phyloP scores from a whole-genome alignment of 169 alveolate genomes.

The Cryptosporidium parvum region DNA sequence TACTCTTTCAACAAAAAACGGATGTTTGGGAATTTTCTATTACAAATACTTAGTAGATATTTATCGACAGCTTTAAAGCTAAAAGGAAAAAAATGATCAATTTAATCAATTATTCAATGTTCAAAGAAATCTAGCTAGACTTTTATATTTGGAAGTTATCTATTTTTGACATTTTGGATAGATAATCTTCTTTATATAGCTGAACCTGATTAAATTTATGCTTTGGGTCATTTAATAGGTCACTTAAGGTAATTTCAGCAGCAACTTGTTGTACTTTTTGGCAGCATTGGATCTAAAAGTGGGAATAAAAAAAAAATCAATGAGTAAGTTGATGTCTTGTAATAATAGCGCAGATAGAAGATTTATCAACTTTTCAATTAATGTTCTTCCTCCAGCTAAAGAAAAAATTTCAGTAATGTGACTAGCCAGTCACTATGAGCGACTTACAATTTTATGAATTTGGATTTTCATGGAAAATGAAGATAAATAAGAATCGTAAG shows the following conservation, averaged over 20 bases:
- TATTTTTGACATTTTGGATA: conserved; percentile 3
- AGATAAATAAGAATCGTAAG: conserved; percentile 53
- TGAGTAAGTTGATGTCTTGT: neutral
- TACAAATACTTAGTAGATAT: neutral
- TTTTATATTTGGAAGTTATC: conserved; percentile 32
- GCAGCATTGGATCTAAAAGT: conserved; percentile 63
- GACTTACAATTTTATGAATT: conserved; percentile 54
- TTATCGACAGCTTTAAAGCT: conserved; percentile 4
- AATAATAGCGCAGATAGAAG: neutral
- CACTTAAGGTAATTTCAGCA: conserved; percentile 60
- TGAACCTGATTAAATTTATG: conserved; percentile 32
- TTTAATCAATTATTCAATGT: neutral
- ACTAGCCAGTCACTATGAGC: neutral
- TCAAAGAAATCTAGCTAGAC: neutral
- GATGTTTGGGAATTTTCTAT: neutral
- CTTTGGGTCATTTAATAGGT: conserved; percentile 48
- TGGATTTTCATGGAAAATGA: conserved; percentile 66
- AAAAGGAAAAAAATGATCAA: neutral
- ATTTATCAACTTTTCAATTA: neutral
- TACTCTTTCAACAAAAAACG: neutral
- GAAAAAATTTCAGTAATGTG: neutral
- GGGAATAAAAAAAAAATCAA: neutral
- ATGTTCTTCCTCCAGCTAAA: neutral
- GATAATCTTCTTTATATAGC: conserved; percentile 3
- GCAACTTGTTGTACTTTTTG: conserved; percentile 62